A percentile compares a stretch with the other conserved stretches of the same genome.
Conservation (phyloP, 2,329 filamentous ascomycete genomes). For the Zalaria sp. region DNA sequence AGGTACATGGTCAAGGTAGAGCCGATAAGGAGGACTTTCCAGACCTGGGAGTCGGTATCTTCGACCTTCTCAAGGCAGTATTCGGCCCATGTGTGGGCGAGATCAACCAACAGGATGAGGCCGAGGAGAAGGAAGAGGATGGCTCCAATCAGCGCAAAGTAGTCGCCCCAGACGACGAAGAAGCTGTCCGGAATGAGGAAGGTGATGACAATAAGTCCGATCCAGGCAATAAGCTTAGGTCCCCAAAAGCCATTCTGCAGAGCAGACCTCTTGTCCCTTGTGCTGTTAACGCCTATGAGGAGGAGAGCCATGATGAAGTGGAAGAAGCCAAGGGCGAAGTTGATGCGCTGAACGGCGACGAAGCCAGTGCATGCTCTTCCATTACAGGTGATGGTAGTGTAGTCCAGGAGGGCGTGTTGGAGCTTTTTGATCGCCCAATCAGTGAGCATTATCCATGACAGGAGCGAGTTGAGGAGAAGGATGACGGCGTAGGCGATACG, state of each 20-base stretch:
- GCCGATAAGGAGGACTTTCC: conserved; percentile 78
- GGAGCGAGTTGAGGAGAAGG: conserved; percentile 87
- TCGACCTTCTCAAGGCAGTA: conserved; percentile 92
- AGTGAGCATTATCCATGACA: conserved; percentile 98
- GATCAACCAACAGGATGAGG: conserved; percentile 80
- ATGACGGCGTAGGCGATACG: conserved; percentile 77
- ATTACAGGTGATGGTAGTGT: conserved; percentile 87
- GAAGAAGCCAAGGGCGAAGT: conserved; percentile 91
- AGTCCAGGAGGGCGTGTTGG: conserved; percentile 81
- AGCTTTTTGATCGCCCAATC: conserved; percentile 96
- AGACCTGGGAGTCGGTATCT: conserved; percentile 66
- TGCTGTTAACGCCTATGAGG: conserved; percentile 73
- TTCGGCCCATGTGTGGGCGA: conserved; percentile 95
- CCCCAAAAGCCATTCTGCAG: conserved; percentile 99
- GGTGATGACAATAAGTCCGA: conserved; percentile 72
- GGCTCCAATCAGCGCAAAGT: conserved; percentile 73
- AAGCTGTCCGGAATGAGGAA: conserved; percentile 94
- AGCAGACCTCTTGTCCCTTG: conserved; percentile 72
- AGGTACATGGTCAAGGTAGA: conserved; percentile 92
- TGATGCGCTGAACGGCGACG: conserved; percentile 93
- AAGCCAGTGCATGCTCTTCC: conserved; percentile 89
- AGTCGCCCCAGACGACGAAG: conserved; percentile 93
- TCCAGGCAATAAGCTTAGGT: conserved; percentile 83
- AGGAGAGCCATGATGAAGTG: conserved; percentile 76
- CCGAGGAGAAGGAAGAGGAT: conserved; percentile 91